Conservation (phyloP, 2,329 filamentous ascomycete genomes). For the Alternaria triticimaculans region DNA sequence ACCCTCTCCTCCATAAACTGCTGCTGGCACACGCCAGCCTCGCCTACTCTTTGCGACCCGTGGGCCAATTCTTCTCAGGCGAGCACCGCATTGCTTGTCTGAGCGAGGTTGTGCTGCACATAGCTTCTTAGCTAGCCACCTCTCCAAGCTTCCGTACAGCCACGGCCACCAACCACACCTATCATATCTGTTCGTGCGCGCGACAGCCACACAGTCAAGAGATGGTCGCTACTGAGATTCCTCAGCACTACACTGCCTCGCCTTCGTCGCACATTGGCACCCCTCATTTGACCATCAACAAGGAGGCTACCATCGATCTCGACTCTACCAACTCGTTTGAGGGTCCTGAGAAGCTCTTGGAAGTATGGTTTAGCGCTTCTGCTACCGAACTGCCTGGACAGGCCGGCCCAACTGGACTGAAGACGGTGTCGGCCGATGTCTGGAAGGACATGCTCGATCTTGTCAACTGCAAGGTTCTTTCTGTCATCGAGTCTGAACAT, state of each 20-base stretch:
- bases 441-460: conserved; percentile 98
- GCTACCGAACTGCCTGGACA: conserved; percentile 73
- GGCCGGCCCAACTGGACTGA: conserved; percentile 78
- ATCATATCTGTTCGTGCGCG: conserved; percentile 23
- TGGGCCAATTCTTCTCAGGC: conserved; percentile 98
- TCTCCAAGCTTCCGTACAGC: conserved; percentile 11
- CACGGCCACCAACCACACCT: conserved; percentile 18
- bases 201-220: conserved; percentile 54
- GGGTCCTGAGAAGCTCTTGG: conserved; percentile 95
- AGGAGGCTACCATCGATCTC: conserved; percentile 88
- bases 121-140: conserved; percentile 25
- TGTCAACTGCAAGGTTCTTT: conserved; percentile 98
- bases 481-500: conserved; percentile 88
- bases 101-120: conserved; percentile 96
- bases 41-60: conserved; percentile 61
- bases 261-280: conserved; percentile 77
- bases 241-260: conserved; percentile 81
- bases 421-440: conserved; percentile 79
- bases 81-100: conserved; percentile 95
- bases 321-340: conserved; percentile 97
- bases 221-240: conserved; percentile 86
- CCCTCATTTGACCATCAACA: conserved; percentile 94
- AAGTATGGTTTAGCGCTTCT: conserved; percentile 95
- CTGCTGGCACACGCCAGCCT: conserved; percentile 90
- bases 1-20: conserved; percentile 56